A percentile compares a stretch with the other conserved stretches of the same genome.
phyloP scores from a whole-genome alignment of 2,329 filamentous ascomycete genomes.

The Xylaria sp. region DNA sequence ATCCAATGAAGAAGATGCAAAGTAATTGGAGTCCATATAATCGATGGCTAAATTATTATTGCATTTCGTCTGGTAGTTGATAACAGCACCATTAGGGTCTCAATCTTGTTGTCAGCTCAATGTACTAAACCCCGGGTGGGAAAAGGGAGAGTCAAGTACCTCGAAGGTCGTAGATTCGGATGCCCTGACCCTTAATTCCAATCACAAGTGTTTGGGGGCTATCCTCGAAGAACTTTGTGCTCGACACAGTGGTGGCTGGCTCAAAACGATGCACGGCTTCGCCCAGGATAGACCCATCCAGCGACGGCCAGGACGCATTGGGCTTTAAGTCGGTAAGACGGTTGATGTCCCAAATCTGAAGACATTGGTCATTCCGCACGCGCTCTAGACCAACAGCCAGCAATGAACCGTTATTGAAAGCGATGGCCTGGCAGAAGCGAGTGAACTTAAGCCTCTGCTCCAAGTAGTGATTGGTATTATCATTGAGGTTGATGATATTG shows the following conservation, averaged over 20 bases:
- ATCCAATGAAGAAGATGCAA: slow-evolving; percentile 81
- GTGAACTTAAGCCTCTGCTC: slow-evolving; percentile 79
- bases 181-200: slow-evolving; percentile 78
- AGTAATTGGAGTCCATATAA: slow-evolving; percentile 83
- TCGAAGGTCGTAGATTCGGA: slow-evolving; percentile 82
- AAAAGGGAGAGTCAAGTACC: slow-evolving; percentile 68
- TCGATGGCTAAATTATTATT: slow-evolving; percentile 82
- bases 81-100: slow-evolving; percentile 63
- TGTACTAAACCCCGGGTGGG: neutral
- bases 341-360: slow-evolving; percentile 85
- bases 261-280: slow-evolving; percentile 70
- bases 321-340: slow-evolving; percentile 64
- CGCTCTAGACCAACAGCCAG: slow-evolving; percentile 83
- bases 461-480: slow-evolving; percentile 71
- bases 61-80: slow-evolving; percentile 73
- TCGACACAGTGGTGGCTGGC: slow-evolving; percentile 79
- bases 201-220: slow-evolving; percentile 80
- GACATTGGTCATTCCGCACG: slow-evolving; percentile 82
- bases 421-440: slow-evolving; percentile 82
- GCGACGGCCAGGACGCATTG: slow-evolving; percentile 61
- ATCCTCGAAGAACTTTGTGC: slow-evolving; percentile 83
- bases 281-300: slow-evolving; percentile 60
- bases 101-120: slow-evolving; percentile 39
- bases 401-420: slow-evolving; percentile 77
- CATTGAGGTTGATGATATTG: slow-evolving; percentile 77